Evolutionary conservation across 768 basidiomycete species (phyloP).

Genomic region (Candolleomyces aberdarensis): DNA sequence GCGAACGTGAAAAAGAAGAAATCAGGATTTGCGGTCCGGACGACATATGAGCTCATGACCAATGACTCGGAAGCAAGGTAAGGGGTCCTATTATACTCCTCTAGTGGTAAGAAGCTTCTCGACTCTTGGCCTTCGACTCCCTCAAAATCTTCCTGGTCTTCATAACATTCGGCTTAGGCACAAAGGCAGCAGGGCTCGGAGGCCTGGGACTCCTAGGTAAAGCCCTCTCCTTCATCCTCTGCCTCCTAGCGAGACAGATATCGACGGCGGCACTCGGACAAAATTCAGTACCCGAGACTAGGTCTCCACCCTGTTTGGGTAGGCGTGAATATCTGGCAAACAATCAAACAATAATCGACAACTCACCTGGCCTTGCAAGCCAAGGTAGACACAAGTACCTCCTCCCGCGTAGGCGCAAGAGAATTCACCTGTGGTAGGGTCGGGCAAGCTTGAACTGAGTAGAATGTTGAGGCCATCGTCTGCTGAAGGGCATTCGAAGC

Average conservation of each 20-base stretch:
- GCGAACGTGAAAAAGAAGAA: no score
- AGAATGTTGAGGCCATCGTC: not conserved
- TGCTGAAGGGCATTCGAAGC: not conserved
- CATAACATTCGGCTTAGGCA: conserved; percentile 6
- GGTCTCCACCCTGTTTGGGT: not conserved
- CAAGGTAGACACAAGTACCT: not conserved
- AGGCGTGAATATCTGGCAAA: not conserved
- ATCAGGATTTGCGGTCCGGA: no score
- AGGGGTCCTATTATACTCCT: not conserved
- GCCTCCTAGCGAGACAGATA: not conserved
- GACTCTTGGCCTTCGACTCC: not conserved
- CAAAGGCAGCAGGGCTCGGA: conserved; percentile 2
- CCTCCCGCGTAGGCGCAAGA: not conserved
- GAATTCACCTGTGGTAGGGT: not conserved
- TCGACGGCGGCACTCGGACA: not conserved
- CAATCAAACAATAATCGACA: not conserved
- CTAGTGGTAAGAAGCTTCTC: not conserved
- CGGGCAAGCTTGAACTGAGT: not conserved
- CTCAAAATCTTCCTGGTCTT: not conserved
- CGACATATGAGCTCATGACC: not conserved
- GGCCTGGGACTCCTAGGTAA: conserved; percentile 4
- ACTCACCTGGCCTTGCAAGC: not conserved
- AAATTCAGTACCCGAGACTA: not conserved
- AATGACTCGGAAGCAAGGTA: no score
- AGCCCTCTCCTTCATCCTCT: not conserved